A percentile compares a stretch with the other conserved stretches of the same genome.
Evolutionary conservation across 2,329 filamentous ascomycete species (phyloP).

Genomic region (Coniochaeta sp.): DNA sequence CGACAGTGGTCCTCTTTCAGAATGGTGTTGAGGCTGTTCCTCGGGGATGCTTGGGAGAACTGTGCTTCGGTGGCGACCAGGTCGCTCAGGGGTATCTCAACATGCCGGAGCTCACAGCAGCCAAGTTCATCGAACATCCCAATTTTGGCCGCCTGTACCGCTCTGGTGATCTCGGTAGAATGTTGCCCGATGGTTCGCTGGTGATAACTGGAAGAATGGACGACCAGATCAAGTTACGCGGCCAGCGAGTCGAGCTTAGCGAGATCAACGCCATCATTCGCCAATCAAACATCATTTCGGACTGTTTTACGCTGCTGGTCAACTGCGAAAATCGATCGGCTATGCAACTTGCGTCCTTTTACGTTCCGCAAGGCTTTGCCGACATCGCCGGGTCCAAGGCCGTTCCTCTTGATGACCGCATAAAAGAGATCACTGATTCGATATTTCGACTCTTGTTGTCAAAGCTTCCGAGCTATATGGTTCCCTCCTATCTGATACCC

Average conservation of each 20-base stretch:
- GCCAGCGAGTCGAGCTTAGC: conserved; percentile 70
- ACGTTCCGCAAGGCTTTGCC: conserved; percentile 37
- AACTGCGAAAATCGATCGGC: conserved; percentile 26
- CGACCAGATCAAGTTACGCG: conserved; percentile 75
- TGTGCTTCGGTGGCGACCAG: conserved; percentile 83
- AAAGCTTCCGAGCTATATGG: conserved; percentile 66
- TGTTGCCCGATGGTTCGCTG: conserved; percentile 70
- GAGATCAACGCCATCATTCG: conserved; percentile 64
- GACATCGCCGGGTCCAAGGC: conserved; percentile 21
- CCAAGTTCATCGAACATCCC: conserved; percentile 64
- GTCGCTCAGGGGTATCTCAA: conserved; percentile 70
- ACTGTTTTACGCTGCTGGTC: conserved; percentile 58
- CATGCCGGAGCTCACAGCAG: conserved; percentile 50
- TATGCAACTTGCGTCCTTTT: conserved; percentile 62
- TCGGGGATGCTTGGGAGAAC: conserved; percentile 67
- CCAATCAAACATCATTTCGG: conserved; percentile 39
- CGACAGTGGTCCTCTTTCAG: conserved; percentile 53
- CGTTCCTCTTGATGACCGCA: conserved; percentile 25
- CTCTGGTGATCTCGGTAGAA: conserved; percentile 73
- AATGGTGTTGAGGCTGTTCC: conserved; percentile 49
- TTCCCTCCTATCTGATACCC: conserved; percentile 67
- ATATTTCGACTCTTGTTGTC: conserved; percentile 49
- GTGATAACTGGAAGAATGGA: conserved; percentile 67
- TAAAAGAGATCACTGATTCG: conserved; percentile 23
- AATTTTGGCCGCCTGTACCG: conserved; percentile 68